A percentile compares a stretch with the other conserved stretches of the same genome.
Evolutionary conservation across 306 rosid species (phyloP).

Genomic region (Gastrolobium bilobum): DNA sequence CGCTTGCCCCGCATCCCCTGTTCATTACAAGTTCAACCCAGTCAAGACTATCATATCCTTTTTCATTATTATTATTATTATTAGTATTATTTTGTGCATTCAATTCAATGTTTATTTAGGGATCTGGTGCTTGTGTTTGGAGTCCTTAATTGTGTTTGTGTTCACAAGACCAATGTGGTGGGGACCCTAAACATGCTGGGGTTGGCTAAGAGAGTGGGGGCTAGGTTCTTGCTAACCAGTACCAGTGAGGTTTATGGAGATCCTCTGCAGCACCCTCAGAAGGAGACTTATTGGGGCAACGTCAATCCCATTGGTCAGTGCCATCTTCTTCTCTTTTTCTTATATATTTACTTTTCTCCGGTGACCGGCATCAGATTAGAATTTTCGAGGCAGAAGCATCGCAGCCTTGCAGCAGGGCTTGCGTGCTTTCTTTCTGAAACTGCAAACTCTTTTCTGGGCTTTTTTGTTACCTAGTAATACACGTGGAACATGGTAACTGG

Average conservation of each 20-base stretch:
- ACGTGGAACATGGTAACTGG: slow-evolving; percentile 49
- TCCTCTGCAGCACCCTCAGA: slow-evolving; percentile 98
- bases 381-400: not conserved
- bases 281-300: slow-evolving; percentile 99
- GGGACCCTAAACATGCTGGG: slow-evolving; percentile 98
- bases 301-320: slow-evolving; percentile 94
- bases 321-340: not conserved
- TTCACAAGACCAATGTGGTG: slow-evolving; percentile 97
- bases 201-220: slow-evolving; percentile 89
- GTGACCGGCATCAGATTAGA: slow-evolving; percentile 10
- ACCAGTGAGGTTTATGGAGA: slow-evolving; percentile 99
- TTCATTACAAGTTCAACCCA: slow-evolving; percentile 96
- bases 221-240: slow-evolving; percentile 89
- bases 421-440: not conserved
- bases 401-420: not conserved
- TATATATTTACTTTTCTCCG: not conserved
- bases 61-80: not conserved
- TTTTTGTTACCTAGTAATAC: not conserved
- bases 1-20: slow-evolving; percentile 98
- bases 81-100: not conserved
- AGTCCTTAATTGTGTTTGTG: slow-evolving; percentile 58
- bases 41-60: slow-evolving; percentile 99
- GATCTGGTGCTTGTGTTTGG: slow-evolving; percentile 22
- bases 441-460: not conserved
- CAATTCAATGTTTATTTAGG: not conserved